Evolutionary conservation across 441 rosid genomes (phyloP).

Genomic region (Monsonia emarginata): DNA sequence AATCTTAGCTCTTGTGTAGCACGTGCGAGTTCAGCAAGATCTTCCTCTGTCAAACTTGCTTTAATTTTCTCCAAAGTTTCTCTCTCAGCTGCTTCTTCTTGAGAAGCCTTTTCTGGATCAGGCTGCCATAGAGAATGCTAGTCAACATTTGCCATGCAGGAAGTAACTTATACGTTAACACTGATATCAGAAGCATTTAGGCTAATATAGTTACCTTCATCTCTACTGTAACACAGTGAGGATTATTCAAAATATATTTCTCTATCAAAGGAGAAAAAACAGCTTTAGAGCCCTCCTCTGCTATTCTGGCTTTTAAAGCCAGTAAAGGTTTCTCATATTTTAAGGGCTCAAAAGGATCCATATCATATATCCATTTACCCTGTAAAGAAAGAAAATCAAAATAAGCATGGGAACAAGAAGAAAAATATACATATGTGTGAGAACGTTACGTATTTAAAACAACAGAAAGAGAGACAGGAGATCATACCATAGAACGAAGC

Average conservation of each 20-base stretch:
- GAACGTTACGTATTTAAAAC: not conserved
- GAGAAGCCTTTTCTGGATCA: slow-evolving; percentile 75
- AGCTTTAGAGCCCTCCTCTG: slow-evolving; percentile 72
- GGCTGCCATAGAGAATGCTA: slow-evolving; percentile 36
- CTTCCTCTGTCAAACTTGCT: slow-evolving; percentile 73
- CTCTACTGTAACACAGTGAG: slow-evolving; percentile 72
- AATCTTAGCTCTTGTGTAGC: slow-evolving; percentile 70
- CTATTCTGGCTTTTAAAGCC: slow-evolving; percentile 66
- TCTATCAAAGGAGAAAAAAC: slow-evolving; percentile 86
- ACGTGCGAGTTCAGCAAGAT: slow-evolving; percentile 68
- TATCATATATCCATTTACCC: slow-evolving; percentile 92
- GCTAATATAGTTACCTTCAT: slow-evolving; percentile 47
- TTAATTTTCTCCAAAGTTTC: slow-evolving; percentile 49
- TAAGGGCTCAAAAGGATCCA: slow-evolving; percentile 85
- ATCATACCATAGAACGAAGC: slow-evolving; percentile 72
- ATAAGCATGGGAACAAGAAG: not conserved
- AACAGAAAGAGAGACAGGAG: slow-evolving; percentile 1
- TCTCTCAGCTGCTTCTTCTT: slow-evolving; percentile 68
- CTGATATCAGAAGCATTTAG: slow-evolving; percentile 1
- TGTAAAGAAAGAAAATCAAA: slow-evolving; percentile 20
- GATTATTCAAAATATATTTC: slow-evolving; percentile 60
- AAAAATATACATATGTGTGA: not conserved
- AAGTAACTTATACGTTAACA: not conserved
- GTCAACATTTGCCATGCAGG: slow-evolving; percentile 10
- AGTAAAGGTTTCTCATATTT: slow-evolving; percentile 71